A percentile compares a stretch with the other conserved stretches of the same genome.
Conservation (phyloP, 768 basidiomycete genomes). For the Boletus reticuloceps region DNA sequence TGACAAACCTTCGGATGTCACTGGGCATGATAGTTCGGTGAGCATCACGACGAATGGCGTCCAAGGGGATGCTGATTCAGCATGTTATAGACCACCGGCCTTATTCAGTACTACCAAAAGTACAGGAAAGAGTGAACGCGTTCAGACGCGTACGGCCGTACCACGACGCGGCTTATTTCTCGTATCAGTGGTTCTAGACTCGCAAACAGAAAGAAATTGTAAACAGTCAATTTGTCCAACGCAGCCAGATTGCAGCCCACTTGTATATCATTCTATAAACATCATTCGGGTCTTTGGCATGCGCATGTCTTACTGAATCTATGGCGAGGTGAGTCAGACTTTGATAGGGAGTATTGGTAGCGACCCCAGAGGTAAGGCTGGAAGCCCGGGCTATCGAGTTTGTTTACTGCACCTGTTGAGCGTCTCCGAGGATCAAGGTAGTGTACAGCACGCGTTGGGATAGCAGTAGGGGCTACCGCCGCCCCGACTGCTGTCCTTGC, state of each 20-base stretch:
- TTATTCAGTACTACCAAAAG: slow-evolving; percentile 97
- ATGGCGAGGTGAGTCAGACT: no score
- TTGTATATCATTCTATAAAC: slow-evolving; percentile 14
- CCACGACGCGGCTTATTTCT: not conserved
- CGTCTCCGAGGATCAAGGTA: no score
- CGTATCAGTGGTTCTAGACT: not conserved
- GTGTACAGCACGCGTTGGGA: no score
- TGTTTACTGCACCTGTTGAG: no score
- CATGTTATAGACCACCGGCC: slow-evolving; percentile 73
- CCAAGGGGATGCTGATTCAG: slow-evolving; percentile 2
- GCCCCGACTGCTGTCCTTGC: no score
- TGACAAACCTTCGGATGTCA: slow-evolving; percentile 71
- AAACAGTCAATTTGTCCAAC: slow-evolving; percentile 1
- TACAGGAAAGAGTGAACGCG: slow-evolving; percentile 64
- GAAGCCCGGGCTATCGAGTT: no score
- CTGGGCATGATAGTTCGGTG: slow-evolving; percentile 85
- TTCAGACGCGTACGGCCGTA: not conserved
- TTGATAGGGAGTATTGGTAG: no score
- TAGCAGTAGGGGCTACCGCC: no score
- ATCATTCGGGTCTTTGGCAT: no score
- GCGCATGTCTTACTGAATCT: no score
- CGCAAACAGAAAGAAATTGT: not conserved
- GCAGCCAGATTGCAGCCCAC: not conserved
- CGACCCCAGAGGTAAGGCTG: no score
- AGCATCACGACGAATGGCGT: slow-evolving; percentile 9